Conservation (phyloP, 768 basidiomycete genomes). For the Leucosporidium scottii region DNA sequence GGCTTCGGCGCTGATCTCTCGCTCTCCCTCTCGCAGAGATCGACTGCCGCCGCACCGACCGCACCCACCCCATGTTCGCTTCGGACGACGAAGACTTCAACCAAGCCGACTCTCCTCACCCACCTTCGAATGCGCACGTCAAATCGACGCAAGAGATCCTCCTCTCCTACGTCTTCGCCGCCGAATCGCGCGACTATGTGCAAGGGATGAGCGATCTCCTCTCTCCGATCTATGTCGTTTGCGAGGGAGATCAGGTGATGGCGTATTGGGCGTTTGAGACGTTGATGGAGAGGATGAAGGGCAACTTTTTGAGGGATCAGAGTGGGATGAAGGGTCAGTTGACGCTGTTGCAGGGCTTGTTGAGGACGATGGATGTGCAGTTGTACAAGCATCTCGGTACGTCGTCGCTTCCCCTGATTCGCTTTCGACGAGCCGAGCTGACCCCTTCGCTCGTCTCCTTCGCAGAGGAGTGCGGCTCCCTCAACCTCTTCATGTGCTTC, state of each 20-base stretch:
- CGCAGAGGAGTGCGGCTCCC: conserved; percentile 66
- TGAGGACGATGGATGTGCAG: conserved; percentile 91
- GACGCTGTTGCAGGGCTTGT: conserved; percentile 77
- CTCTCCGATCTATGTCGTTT: conserved; percentile 85
- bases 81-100: conserved; percentile 26
- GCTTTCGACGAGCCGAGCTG: neutral
- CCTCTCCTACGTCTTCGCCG: conserved; percentile 60
- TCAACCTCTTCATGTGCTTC: conserved; percentile 98
- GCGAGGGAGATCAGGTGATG: conserved; percentile 77
- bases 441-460: neutral
- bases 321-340: conserved; percentile 96
- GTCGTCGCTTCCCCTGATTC: conserved; percentile 13
- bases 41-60: conserved; percentile 91
- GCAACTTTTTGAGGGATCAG: conserved; percentile 92
- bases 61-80: conserved; percentile 83
- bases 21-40: conserved; percentile 54
- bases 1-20: conserved; percentile 2
- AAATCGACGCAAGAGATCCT: conserved; percentile 78
- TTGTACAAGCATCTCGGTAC: conserved; percentile 62
- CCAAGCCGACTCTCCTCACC: conserved; percentile 62
- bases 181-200: conserved; percentile 65
- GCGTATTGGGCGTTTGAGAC: conserved; percentile 96
- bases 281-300: conserved; percentile 91
- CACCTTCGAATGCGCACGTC: conserved; percentile 83
- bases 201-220: conserved; percentile 98